Conservation (phyloP, 768 basidiomycete genomes). For the Cystofilobasidium bisporidii region DNA sequence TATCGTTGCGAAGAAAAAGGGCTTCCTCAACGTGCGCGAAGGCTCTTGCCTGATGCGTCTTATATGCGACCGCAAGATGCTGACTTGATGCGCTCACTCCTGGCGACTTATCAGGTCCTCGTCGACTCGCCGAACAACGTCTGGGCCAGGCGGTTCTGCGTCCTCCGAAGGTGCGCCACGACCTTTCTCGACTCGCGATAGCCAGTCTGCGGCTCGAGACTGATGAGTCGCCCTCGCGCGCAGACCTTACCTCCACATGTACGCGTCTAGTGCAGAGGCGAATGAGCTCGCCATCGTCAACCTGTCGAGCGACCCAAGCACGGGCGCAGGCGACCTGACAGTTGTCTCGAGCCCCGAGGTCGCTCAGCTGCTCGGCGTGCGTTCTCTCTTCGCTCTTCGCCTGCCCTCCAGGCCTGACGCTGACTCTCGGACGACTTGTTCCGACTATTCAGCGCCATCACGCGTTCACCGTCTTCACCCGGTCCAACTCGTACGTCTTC, state of each 20-base stretch:
- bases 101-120: no score
- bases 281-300: constrained; percentile 71
- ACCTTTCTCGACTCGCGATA: no score
- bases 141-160: constrained; percentile 82
- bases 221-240: no score
- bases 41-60: no score
- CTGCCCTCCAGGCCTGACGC: background rate
- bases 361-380: constrained; percentile 72
- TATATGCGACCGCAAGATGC: no score
- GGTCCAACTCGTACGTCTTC: constrained; percentile 82
- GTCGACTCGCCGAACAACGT: constrained; percentile 65
- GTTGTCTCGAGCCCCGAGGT: constrained; percentile 57
- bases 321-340: constrained; percentile 41
- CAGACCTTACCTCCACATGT: constrained; percentile 85
- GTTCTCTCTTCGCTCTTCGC: no score
- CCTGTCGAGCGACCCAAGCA: constrained; percentile 71
- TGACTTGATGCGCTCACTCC: no score
- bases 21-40: constrained; percentile 54
- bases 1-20: constrained; percentile 65
- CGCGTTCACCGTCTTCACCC: constrained; percentile 82
- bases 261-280: constrained; percentile 69
- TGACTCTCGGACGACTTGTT: background rate
- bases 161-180: no score
- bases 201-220: no score
- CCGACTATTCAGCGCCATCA: constrained; percentile 55